Evolutionary conservation across 2,329 filamentous ascomycete genomes (phyloP), one percentile per base, ranked within the genome.

Genomic region (Colletotrichum sidae): DNA sequence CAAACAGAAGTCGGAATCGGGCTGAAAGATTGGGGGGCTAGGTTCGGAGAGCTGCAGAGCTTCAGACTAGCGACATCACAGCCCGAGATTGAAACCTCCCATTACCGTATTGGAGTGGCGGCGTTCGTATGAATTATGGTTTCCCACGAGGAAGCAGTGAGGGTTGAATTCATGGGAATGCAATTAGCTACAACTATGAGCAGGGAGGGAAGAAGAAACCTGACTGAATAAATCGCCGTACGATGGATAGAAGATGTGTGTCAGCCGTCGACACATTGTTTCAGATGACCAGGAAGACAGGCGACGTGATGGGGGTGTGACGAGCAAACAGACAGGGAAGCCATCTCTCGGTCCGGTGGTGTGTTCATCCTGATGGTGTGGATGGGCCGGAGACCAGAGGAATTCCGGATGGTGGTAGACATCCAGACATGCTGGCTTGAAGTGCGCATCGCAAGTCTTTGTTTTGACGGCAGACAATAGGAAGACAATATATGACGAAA

Each of bases 241-340:
- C 56, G 57, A 61, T 52, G 51, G 46, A 51, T 50, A 55, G 33
- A 15, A 33, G 64, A 25, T 47, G 54, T 55, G 54, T 67, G 60
- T 67, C 64, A 67, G 64, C 54, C 54, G 60, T 65, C 34, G 41
- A 67, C 50, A 50, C 54, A 49, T 46, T 60, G 64, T 67, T 67
- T 67, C 64, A 65, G 64, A 67, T 67, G 64, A 65, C 64, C 49
- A 65, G 50, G 49, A 49, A 51, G 42, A 63, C 58, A 39, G 60
- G 44, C 54, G 60, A 39, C 54, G 44, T 35, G 60, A 50, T 55
- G 60, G 49, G 49, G 54, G 60, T 47, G 38, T 56, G 58, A 57
- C 53, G 47, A 33, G 35, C 35, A 13, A 49, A 34, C 37, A 33
- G 17, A 37, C 39, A 25, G n/a, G 33, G 25, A 25, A 25, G 25